Conservation (phyloP, 371 early-diverging fungal species). For the Lichtheimia ramosa region DNA sequence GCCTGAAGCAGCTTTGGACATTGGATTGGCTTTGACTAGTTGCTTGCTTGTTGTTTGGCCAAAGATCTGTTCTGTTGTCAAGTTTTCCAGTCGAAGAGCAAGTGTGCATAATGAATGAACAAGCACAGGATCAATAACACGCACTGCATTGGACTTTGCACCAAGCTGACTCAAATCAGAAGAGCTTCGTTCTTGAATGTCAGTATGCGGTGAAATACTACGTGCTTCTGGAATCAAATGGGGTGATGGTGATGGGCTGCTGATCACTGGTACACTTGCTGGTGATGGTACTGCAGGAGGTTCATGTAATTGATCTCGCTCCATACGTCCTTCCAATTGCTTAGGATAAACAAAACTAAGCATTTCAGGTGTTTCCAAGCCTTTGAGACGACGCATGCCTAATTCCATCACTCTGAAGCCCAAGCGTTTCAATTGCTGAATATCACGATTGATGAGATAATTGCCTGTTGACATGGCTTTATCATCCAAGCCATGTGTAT, state of each 20-base stretch:
- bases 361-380: slow-evolving; percentile 87
- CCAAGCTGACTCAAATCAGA: background rate
- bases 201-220: background rate
- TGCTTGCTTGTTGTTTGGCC: background rate
- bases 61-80: slow-evolving; percentile 24
- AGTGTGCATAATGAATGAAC: slow-evolving; percentile 37
- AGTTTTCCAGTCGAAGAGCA: slow-evolving; percentile 43
- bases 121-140: slow-evolving; percentile 35
- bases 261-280: background rate
- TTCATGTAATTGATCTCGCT: slow-evolving; percentile 18
- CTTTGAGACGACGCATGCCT: slow-evolving; percentile 85
- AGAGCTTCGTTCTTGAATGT: background rate
- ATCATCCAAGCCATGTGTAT: slow-evolving; percentile 20
- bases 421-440: slow-evolving; percentile 66
- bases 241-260: background rate
- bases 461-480: slow-evolving; percentile 15
- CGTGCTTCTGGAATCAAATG: background rate
- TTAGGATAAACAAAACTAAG: slow-evolving; percentile 76
- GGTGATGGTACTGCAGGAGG: background rate
- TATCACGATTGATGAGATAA: slow-evolving; percentile 52
- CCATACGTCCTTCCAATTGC: slow-evolving; percentile 50
- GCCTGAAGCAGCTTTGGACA: background rate
- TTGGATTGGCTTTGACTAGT: background rate
- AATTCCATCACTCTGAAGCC: slow-evolving; percentile 74
- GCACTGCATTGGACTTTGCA: background rate